Percentiles rank a stretch among this genome's conserved stretches.
These are phyloP conservation scores for Trichoderma guizhouense DNA, from an alignment of 2,329 filamentous ascomycete species.

Conservation along the genomic window DNA sequence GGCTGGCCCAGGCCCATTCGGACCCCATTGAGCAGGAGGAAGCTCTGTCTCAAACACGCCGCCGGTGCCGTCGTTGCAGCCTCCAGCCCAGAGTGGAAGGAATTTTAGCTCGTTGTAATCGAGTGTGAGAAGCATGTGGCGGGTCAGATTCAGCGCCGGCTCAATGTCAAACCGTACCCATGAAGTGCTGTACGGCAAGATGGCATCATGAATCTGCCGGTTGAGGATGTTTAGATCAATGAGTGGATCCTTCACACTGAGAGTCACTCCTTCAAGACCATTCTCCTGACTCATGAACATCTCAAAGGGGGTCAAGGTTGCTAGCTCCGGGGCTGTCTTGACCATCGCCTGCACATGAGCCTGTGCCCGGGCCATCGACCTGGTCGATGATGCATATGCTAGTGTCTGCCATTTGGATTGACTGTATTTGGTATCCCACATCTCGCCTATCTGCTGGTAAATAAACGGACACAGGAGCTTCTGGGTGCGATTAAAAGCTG, in stretches of 20 bases:
- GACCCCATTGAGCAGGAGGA: constrained; percentile 43
- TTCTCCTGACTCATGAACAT: neutral
- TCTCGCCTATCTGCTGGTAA: constrained; percentile 30
- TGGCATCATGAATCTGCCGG: constrained; percentile 21
- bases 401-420: neutral
- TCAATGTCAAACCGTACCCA: constrained; percentile 33
- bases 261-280: neutral
- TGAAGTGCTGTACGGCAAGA: constrained; percentile 23
- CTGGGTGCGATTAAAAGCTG: constrained; percentile 31
- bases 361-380: neutral
- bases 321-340: neutral
- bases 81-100: constrained; percentile 64
- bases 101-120: constrained; percentile 57
- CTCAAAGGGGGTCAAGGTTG: neutral
- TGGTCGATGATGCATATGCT: neutral
- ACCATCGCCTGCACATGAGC: neutral
- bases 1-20: constrained; percentile 44
- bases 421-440: neutral
- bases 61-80: constrained; percentile 48
- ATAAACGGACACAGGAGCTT: constrained; percentile 32
- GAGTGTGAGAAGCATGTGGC: constrained; percentile 51
- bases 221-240: constrained; percentile 25
- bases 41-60: constrained; percentile 45
- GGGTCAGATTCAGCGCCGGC: constrained; percentile 35
- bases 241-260: constrained; percentile 18